Conservation (phyloP, 257 asterid genomes). For the Pogostemon cablin region DNA sequence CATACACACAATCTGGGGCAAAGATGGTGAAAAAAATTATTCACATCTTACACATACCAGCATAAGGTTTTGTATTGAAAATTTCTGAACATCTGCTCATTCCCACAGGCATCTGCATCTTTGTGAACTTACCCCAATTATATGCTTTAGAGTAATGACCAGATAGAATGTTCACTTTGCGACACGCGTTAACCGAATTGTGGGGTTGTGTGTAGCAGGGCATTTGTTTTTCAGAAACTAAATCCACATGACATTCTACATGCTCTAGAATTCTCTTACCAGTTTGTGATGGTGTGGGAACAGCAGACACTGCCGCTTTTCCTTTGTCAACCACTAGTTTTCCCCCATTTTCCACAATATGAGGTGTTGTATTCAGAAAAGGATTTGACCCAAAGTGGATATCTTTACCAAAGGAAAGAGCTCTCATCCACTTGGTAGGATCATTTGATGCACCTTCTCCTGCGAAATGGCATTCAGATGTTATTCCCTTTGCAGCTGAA, state of each 20-base stretch:
- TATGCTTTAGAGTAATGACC: constrained; percentile 23
- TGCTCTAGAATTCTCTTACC: constrained; percentile 34
- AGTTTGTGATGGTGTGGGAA: constrained; percentile 27
- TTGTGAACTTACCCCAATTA: constrained; percentile 25
- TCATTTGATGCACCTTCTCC: constrained; percentile 36
- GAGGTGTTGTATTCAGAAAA: constrained; percentile 38
- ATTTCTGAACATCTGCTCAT: background rate
- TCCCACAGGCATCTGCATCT: constrained; percentile 39
- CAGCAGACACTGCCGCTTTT: constrained; percentile 31
- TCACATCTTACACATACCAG: constrained; percentile 40
- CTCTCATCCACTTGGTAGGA: constrained; percentile 35
- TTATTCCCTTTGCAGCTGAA: constrained; percentile 7
- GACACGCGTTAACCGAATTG: constrained; percentile 24
- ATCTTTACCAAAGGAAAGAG: constrained; percentile 33
- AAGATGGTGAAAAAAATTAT: background rate
- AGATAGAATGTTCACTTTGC: constrained; percentile 29
- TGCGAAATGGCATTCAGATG: constrained; percentile 4
- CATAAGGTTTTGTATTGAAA: constrained; percentile 22
- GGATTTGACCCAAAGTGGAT: constrained; percentile 31
- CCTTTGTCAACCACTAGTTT: constrained; percentile 32
- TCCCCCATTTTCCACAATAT: constrained; percentile 5
- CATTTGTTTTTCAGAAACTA: constrained; percentile 34
- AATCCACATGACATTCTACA: constrained; percentile 29
- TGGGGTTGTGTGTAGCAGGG: constrained; percentile 26
- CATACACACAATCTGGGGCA: background rate